These are phyloP conservation scores for Aspergillus sparsus DNA, from an alignment of 495 filamentous ascomycete genomes.

Conservation along the genomic window DNA sequence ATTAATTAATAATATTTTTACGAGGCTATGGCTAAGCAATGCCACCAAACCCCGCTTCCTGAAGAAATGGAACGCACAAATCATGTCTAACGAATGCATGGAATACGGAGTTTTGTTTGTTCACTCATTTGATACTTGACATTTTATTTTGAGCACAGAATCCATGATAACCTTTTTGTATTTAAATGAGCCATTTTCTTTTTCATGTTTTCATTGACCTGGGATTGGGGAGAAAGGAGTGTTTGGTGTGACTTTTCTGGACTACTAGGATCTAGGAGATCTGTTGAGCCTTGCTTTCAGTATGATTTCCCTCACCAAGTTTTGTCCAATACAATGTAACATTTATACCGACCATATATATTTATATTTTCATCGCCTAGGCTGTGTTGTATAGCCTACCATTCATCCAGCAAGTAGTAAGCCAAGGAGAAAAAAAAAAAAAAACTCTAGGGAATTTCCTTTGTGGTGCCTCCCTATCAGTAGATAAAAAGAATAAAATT, in stretches of 20 bases:
- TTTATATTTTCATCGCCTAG: not conserved
- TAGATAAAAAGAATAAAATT: too few species aligned
- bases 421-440: too few species aligned
- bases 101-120: constrained; percentile 38
- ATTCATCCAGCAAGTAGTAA: not conserved
- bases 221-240: constrained; percentile 23
- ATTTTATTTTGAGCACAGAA: constrained; percentile 33
- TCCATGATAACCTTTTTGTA: constrained; percentile 26
- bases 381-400: not conserved
- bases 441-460: too few species aligned
- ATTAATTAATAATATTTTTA: too few species aligned
- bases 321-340: constrained; percentile 25
- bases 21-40: constrained; percentile 7
- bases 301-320: constrained; percentile 13
- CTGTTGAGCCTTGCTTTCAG: constrained; percentile 14
- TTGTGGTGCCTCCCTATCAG: too few species aligned
- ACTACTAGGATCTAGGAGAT: constrained; percentile 10
- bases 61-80: constrained; percentile 15
- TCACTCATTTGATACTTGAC: constrained; percentile 1
- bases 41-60: constrained; percentile 17
- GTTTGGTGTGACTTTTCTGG: constrained; percentile 28
- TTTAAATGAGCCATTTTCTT: constrained; percentile 22
- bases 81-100: constrained; percentile 50
- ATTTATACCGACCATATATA: constrained; percentile 2
- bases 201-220: constrained; percentile 11